Evolutionary conservation across 73 alveolate species (phyloP).

Genomic region (Paramecium octaurelia): DNA sequence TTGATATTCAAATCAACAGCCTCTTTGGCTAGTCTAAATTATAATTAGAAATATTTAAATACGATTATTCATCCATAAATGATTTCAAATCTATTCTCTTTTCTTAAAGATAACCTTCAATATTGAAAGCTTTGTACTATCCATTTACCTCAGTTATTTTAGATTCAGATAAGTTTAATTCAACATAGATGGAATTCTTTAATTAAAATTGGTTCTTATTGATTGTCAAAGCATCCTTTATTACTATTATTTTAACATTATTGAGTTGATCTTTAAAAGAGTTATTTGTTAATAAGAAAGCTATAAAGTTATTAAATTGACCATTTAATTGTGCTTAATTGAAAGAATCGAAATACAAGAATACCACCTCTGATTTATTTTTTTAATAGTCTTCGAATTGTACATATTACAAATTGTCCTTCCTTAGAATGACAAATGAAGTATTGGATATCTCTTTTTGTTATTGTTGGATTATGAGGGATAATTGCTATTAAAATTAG

Average conservation of each 20-base stretch:
- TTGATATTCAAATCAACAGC: slow-evolving; percentile 96
- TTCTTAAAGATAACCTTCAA: neutral
- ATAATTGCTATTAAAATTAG: neutral
- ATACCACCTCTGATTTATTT: neutral
- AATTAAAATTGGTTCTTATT: neutral
- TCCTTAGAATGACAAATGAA: neutral
- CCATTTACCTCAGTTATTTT: neutral
- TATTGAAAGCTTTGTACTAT: neutral
- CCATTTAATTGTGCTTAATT: neutral
- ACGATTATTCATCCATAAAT: slow-evolving; percentile 14
- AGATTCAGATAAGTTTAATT: neutral
- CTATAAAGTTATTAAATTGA: neutral
- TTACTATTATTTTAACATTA: neutral
- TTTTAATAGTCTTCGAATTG: neutral
- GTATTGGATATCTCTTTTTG: neutral
- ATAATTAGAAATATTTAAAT: neutral
- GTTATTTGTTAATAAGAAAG: neutral
- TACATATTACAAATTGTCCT: neutral
- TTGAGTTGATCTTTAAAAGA: neutral
- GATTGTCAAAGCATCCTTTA: neutral
- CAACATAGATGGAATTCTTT: neutral
- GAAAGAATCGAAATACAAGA: neutral
- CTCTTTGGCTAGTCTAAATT: slow-evolving; percentile 72
- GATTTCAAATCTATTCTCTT: slow-evolving; percentile 1
- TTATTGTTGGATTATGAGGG: neutral